phyloP scores from a whole-genome alignment of 2,329 filamentous ascomycete species.

The Xylariales sp. region DNA sequence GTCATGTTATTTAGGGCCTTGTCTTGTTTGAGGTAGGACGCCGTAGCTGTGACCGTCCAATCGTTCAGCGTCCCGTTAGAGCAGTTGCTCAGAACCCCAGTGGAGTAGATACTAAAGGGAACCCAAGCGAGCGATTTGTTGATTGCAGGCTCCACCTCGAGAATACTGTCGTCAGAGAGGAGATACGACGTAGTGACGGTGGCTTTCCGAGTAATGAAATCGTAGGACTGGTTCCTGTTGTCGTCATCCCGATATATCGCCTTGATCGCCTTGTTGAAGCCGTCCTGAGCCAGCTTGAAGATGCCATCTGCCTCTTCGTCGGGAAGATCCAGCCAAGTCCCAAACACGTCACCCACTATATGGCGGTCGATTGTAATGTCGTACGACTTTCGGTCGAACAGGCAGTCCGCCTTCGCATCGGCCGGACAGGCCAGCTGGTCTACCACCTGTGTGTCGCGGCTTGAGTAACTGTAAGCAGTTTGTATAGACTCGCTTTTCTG shows the following conservation, averaged over 20 bases:
- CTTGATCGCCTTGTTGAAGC: neutral
- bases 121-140: slow-evolving; percentile 5
- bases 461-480: neutral
- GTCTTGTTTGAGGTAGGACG: slow-evolving; percentile 5
- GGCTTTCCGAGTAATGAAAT: neutral
- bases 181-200: neutral
- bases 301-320: slow-evolving; percentile 4
- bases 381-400: neutral
- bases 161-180: neutral
- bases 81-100: slow-evolving; percentile 1
- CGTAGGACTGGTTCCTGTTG: neutral
- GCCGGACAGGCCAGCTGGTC: neutral
- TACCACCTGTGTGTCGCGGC: neutral
- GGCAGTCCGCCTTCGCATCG: neutral
- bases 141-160: slow-evolving; percentile 5
- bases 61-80: slow-evolving; percentile 10
- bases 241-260: neutral
- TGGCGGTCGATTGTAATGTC: slow-evolving; percentile 4
- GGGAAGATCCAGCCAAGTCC: neutral
- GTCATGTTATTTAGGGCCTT: neutral
- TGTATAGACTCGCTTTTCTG: neutral
- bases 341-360: neutral
- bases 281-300: slow-evolving; percentile 4
- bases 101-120: slow-evolving; percentile 1
- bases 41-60: slow-evolving; percentile 5